Evolutionary conservation across 345 rosid genomes (phyloP), one percentile per base, ranked within the genome.

Genomic region (Eucalyptus marginata): DNA sequence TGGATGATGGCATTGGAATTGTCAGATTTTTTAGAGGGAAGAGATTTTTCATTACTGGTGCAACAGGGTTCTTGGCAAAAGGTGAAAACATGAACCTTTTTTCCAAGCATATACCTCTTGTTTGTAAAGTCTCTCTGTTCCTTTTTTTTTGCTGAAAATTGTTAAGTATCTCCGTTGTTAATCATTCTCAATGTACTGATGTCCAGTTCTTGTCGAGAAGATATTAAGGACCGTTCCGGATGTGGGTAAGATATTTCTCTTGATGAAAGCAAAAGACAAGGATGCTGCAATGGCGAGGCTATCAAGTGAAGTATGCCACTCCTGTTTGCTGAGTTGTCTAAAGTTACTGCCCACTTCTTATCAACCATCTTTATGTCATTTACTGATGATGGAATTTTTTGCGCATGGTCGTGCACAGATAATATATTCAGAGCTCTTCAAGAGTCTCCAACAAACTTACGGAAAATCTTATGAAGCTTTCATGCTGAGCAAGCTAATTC

Each of bases 31-130:
- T 98, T 62, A 92, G 93, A 90, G 98, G 97, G 88, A 97, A 96
- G 90, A 91, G 88, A 40, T 92, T 96, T 86, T 93, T 98, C 87
- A 93, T 98, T 86, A 96, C 98, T 86, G 99, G 99, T 62, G 96
- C 97, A 14, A 98, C 99, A 13, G 99, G 99, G n/a, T 97, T 97
- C 92, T 93, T 97, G 25, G 99, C 97, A 29, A 97, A 96, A 94
- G 97, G 99, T 96, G 47, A 40, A 76, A 76, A 76, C 24, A 11
- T 76, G 47, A 76, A 43, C 84, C 29, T 76, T 22, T 22, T 76
- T 40, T 64, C 40, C 84, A 22, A 22, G 16, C 84, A 20, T 20
- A 40, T 40, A 40, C 56, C 54, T 59, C 27, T 64, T n/a, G 43
- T 52, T 17, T 15, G 29, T 87, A 49, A 22, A 44, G 51, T 54